phyloP scores from a whole-genome alignment of 2,329 filamentous ascomycete species.

The Colletotrichum sp. region DNA sequence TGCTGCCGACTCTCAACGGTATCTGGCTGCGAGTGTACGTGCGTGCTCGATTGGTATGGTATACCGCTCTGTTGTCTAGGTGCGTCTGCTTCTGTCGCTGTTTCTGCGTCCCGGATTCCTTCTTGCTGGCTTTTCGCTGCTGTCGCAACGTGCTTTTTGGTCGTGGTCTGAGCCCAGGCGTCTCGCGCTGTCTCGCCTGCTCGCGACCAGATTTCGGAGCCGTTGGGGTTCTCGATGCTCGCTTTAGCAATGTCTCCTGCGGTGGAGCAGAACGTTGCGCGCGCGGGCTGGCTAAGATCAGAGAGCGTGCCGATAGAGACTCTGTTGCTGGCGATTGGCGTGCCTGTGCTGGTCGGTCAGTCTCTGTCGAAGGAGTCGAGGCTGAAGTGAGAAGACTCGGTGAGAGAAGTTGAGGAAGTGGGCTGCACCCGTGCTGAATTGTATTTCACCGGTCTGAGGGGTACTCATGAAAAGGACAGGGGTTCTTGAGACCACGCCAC shows the following conservation, averaged over 20 bases:
- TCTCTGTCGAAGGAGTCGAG: conserved; percentile 30
- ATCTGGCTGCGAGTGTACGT: neutral
- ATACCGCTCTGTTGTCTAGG: conserved; percentile 4
- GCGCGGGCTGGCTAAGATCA: conserved; percentile 11
- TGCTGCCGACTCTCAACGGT: neutral
- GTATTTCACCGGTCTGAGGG: conserved; percentile 47
- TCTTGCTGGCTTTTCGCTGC: neutral
- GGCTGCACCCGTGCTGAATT: conserved; percentile 41
- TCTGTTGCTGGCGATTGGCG: conserved; percentile 21
- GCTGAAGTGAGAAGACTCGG: conserved; percentile 44
- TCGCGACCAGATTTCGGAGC: neutral
- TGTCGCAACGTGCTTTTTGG: conserved; percentile 9
- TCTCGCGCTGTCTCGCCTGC: conserved; percentile 6
- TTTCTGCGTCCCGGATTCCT: neutral
- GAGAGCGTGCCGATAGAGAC: conserved; percentile 21
- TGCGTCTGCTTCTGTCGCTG: conserved; percentile 15
- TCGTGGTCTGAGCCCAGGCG: conserved; percentile 11
- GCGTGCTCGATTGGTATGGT: neutral
- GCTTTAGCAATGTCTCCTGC: conserved; percentile 18
- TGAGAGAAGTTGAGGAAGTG: conserved; percentile 40
- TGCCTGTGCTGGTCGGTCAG: conserved; percentile 20
- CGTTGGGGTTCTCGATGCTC: conserved; percentile 1
- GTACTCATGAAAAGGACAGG: conserved; percentile 37
- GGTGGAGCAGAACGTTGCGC: conserved; percentile 21
- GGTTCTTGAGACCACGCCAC: conserved; percentile 25